Conservation (phyloP, 2,329 filamentous ascomycete genomes). For the Pseudocercospora cruenta region DNA sequence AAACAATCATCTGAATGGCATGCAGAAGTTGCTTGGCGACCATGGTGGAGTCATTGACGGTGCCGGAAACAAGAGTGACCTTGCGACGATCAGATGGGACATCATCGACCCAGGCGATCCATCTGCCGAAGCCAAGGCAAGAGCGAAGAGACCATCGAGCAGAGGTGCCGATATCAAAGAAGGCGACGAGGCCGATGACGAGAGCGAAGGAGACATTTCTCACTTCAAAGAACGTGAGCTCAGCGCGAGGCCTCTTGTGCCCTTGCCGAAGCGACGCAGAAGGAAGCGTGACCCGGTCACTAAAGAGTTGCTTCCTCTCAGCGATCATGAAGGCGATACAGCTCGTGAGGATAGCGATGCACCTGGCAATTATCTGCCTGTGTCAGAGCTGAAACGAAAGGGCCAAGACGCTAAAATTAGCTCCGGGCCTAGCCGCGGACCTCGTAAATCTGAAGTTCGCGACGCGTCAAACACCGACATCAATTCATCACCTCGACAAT, state of each 20-base stretch:
- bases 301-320: constrained; percentile 4
- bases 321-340: not conserved
- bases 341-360: constrained; percentile 1
- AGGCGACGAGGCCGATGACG: constrained; percentile 20
- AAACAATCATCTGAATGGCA: constrained; percentile 59
- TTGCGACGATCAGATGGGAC: constrained; percentile 65
- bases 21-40: constrained; percentile 46
- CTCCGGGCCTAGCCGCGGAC: constrained; percentile 1
- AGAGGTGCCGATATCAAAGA: constrained; percentile 13
- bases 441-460: constrained; percentile 16
- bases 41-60: constrained; percentile 43
- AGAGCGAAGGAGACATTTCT: constrained; percentile 25
- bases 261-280: constrained; percentile 3
- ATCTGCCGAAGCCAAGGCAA: constrained; percentile 26
- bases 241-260: not conserved
- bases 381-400: not conserved
- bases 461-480: constrained; percentile 12
- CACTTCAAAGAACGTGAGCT: not conserved
- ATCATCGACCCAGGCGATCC: constrained; percentile 61
- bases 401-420: constrained; percentile 8
- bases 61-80: constrained; percentile 46
- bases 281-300: constrained; percentile 8
- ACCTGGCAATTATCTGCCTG: not conserved
- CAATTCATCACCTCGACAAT: constrained; percentile 11
- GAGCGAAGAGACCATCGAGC: constrained; percentile 18